phyloP scores from a whole-genome alignment of 2,329 filamentous ascomycete genomes.

The Fusarium sambucinum region DNA sequence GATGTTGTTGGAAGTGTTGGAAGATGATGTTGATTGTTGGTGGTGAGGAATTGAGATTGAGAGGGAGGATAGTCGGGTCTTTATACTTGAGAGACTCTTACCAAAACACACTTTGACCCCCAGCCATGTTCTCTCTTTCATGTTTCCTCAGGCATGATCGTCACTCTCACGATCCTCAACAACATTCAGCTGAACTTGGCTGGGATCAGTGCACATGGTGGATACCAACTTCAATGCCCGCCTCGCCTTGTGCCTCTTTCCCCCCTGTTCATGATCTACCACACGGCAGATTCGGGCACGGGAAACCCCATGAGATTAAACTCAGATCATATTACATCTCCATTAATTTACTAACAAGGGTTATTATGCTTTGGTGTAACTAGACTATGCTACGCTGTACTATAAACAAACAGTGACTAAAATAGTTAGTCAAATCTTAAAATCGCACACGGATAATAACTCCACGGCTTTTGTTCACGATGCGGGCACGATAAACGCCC shows the following conservation, averaged over 20 bases:
- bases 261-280: background rate
- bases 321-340: conserved; percentile 5
- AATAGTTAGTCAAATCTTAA: background rate
- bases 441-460: background rate
- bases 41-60: conserved; percentile 19
- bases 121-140: background rate
- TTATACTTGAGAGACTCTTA: conserved; percentile 18
- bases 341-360: background rate
- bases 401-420: background rate
- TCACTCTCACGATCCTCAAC: background rate
- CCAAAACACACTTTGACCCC: background rate
- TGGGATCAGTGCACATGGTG: conserved; percentile 14
- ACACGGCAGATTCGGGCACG: background rate
- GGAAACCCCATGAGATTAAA: background rate
- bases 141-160: background rate
- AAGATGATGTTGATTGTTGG: conserved; percentile 20
- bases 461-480: background rate
- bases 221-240: background rate
- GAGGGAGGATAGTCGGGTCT: conserved; percentile 1
- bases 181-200: background rate
- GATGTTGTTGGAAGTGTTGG: conserved; percentile 14
- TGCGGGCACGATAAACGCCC: conserved; percentile 2
- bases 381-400: background rate
- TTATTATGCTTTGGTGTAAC: background rate
- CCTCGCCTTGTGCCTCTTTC: background rate